Base-by-base conservation (phyloP, 163 green algal genomes). In the Scenedesmus sp. region DNA sequence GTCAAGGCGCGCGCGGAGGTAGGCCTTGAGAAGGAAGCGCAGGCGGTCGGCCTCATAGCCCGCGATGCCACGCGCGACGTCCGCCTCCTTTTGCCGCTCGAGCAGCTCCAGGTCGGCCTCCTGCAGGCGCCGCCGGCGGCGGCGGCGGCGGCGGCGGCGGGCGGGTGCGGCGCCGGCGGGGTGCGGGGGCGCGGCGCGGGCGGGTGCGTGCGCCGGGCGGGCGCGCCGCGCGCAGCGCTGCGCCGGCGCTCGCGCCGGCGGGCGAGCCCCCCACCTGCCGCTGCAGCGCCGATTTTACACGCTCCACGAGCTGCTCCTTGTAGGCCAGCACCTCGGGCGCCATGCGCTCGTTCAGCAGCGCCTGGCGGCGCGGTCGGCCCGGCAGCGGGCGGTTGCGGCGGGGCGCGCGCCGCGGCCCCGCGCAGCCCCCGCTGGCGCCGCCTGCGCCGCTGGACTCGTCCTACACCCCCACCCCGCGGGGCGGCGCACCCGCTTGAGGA, bases 311-410 rank as follows among this genome's bases (percentile, higher is more conserved):
- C 1, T 72, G 60, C 31, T 51, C 72, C 18, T 72, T 64, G 48
- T 66, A 80, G 17, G 48, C 31, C 36, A 80, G 47, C 17, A 80
- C 65, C n/a, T 80, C 72, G 34, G 72, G 72, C 10, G 72, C 60
- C 24, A 80, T 57, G 28, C 72, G 72, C 34, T 80, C 72, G 48
- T 80, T 80, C 2, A 80, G 48, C 31, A 80, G 60, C 2, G 72
- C 72, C 72, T 80, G 57, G 42, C 56, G 29, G 29, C 33, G 17
- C 63, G 36, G 63, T 15, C 56, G 51, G 3, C 39, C 10, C 26
- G 64, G 51, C 65, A 75, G 39, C 39, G 39, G 22, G 48, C 18
- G 22, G 48, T 1, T 1, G 18, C 48, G 18, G 22, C 18, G 18
- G 22, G 1, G 48, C 48, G 48, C 20, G 18, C 48, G 48, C 18